Evolutionary conservation across 108 stramenopile species (phyloP).

Genomic region (Nitzschia palea): DNA sequence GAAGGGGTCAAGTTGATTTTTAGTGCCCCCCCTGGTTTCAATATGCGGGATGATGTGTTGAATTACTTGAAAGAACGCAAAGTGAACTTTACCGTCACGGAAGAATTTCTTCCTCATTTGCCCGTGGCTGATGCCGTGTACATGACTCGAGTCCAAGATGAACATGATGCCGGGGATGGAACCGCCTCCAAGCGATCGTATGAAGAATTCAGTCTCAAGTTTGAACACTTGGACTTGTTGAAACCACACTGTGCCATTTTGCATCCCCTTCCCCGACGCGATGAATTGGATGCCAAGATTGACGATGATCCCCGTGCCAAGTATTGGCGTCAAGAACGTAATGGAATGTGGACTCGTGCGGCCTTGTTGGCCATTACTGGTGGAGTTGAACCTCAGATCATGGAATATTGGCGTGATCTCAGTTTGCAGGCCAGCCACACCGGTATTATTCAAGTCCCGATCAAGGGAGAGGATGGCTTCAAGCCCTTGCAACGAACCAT

Average conservation of each 20-base stretch:
- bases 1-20: conserved; percentile 61
- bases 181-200: conserved; percentile 54
- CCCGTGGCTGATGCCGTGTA: conserved; percentile 9
- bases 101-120: conserved; percentile 12
- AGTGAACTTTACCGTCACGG: conserved; percentile 63
- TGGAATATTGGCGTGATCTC: conserved; percentile 15
- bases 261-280: conserved; percentile 86
- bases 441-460: conserved; percentile 13
- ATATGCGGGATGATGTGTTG: conserved; percentile 83
- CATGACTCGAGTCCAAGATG: conserved; percentile 92
- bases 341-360: conserved; percentile 98
- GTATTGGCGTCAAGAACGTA: conserved; percentile 98
- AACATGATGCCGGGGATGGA: conserved; percentile 84
- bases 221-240: conserved; percentile 17
- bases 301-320: conserved; percentile 96
- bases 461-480: neutral
- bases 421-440: conserved; percentile 17
- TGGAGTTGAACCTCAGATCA: conserved; percentile 30
- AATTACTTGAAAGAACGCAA: conserved; percentile 56
- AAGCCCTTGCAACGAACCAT: too few relatives aligned
- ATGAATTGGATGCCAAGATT: conserved; percentile 91
- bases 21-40: conserved; percentile 80
- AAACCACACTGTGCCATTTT: conserved; percentile 46
- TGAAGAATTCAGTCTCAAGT: conserved; percentile 68
- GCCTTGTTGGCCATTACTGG: conserved; percentile 89